Conservation (phyloP, 495 filamentous ascomycete species). For the Lasiosphaeria hispida region DNA sequence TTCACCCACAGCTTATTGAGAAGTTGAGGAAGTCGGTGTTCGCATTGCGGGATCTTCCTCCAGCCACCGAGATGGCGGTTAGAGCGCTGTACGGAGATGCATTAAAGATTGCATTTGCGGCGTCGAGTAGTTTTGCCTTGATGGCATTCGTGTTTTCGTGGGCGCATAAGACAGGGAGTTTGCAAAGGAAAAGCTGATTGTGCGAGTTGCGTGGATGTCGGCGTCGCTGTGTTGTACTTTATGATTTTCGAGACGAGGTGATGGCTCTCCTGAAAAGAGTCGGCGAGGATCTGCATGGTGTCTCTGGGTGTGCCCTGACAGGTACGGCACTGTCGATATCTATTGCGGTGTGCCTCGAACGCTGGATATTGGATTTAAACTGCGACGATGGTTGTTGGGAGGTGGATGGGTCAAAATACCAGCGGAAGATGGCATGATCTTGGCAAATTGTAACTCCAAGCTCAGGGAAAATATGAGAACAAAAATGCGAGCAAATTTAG, state of each 20-base stretch:
- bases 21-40: constrained; percentile 55
- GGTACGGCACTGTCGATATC: no score
- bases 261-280: neutral
- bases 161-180: constrained; percentile 25
- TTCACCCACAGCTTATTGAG: constrained; percentile 42
- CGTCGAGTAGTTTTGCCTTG: constrained; percentile 45
- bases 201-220: neutral
- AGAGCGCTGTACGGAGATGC: constrained; percentile 51
- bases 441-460: no score
- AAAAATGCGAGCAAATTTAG: no score
- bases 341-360: no score
- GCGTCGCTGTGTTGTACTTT: neutral
- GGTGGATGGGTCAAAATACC: no score
- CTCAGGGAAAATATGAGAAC: no score
- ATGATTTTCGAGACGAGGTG: neutral
- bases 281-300: no score
- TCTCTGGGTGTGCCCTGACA: no score
- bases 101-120: constrained; percentile 47
- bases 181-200: constrained; percentile 21
- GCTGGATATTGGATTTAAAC: no score
- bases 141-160: constrained; percentile 31
- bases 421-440: no score
- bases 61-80: constrained; percentile 48
- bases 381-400: no score
- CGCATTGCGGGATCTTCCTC: constrained; percentile 46